Conservation (phyloP, 1,284 basidiomycete species). For the Cryptococcus hybrid region DNA sequence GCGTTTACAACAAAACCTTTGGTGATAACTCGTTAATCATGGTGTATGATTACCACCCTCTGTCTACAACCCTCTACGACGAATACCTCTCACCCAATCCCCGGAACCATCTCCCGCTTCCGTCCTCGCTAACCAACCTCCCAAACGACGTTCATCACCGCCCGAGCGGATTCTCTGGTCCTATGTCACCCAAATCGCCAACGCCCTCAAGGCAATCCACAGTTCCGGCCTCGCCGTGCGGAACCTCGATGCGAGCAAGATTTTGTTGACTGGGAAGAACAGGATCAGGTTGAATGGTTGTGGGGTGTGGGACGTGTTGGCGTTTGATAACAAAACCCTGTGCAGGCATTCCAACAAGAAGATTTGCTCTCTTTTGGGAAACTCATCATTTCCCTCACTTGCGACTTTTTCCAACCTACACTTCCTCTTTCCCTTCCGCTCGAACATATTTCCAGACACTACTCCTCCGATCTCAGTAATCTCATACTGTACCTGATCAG, state of each 20-base stretch:
- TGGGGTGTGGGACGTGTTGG: constrained; percentile 78
- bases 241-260: constrained; percentile 81
- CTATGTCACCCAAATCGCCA: constrained; percentile 87
- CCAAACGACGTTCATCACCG: constrained; percentile 48
- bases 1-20: constrained; percentile 94
- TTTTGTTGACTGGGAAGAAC: constrained; percentile 86
- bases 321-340: constrained; percentile 66
- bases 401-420: constrained; percentile 49
- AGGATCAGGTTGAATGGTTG: constrained; percentile 78
- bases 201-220: constrained; percentile 83
- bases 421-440: constrained; percentile 65
- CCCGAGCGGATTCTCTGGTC: constrained; percentile 91
- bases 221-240: constrained; percentile 76
- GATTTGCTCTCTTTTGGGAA: constrained; percentile 85
- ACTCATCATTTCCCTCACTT: constrained; percentile 77
- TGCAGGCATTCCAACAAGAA: constrained; percentile 71
- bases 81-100: constrained; percentile 55
- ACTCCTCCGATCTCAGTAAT: constrained; percentile 78
- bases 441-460: constrained; percentile 70
- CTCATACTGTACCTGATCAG: constrained; percentile 74
- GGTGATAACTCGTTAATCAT: constrained; percentile 91
- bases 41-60: constrained; percentile 87
- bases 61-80: constrained; percentile 78
- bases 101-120: constrained; percentile 11
- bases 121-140: not conserved